A percentile compares a stretch with the other conserved stretches of the same genome.
Evolutionary conservation across 108 stramenopile species (phyloP).

Genomic region (Nitzschia palea): DNA sequence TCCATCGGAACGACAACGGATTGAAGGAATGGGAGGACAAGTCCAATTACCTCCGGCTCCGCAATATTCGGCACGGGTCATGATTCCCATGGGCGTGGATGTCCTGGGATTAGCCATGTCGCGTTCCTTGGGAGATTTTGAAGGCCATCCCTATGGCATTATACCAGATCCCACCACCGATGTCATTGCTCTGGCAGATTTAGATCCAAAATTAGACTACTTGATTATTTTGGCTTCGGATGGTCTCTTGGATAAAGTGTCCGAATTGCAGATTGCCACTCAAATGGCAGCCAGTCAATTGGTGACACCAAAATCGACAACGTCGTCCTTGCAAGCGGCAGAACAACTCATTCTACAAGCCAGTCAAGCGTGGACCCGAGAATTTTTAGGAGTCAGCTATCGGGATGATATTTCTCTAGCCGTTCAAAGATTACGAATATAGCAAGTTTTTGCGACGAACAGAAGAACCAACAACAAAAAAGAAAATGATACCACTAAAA

Average conservation of each 20-base stretch:
- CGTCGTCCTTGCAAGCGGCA: neutral
- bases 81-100: conserved; percentile 21
- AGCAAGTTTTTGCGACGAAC: too few relatives aligned
- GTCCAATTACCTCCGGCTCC: conserved; percentile 41
- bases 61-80: conserved; percentile 34
- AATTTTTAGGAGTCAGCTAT: conserved; percentile 16
- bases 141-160: conserved; percentile 50
- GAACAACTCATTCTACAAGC: conserved; percentile 27
- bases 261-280: conserved; percentile 43
- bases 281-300: conserved; percentile 19
- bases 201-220: conserved; percentile 27
- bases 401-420: conserved; percentile 43
- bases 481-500: too few relatives aligned
- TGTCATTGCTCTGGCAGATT: conserved; percentile 30
- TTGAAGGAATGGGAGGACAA: conserved; percentile 64
- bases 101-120: conserved; percentile 72
- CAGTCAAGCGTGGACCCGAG: conserved; percentile 17
- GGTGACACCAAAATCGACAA: neutral
- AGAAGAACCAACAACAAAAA: neutral
- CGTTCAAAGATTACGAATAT: conserved; percentile 20
- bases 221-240: conserved; percentile 69
- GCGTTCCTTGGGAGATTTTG: conserved; percentile 70
- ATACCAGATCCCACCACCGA: conserved; percentile 66
- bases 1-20: conserved; percentile 61
- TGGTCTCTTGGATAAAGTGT: conserved; percentile 64